Percentiles rank a stretch among this genome's conserved stretches.
Evolutionary conservation across 441 rosid species (phyloP).

Genomic region (Erodium texanum): DNA sequence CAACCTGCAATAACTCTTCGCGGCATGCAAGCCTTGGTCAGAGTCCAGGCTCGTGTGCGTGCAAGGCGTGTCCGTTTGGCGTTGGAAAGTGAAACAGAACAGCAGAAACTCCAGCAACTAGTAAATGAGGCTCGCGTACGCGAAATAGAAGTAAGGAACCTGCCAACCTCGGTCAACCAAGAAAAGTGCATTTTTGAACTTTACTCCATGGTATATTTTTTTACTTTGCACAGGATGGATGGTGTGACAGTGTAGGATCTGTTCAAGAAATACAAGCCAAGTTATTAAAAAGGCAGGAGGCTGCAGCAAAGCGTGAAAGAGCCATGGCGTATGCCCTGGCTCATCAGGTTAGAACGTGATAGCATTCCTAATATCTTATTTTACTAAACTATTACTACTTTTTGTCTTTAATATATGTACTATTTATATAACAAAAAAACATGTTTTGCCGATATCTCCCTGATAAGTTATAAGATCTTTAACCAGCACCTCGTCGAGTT

Average conservation of each 20-base stretch:
- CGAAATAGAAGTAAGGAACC: slow-evolving; percentile 64
- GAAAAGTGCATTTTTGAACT: not conserved
- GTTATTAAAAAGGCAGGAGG: slow-evolving; percentile 85
- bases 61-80: slow-evolving; percentile 95
- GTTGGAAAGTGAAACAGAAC: slow-evolving; percentile 70
- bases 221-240: slow-evolving; percentile 64
- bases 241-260: slow-evolving; percentile 96
- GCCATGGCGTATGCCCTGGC: slow-evolving; percentile 99
- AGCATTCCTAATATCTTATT: slow-evolving; percentile 10
- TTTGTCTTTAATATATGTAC: no score
- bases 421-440: no score
- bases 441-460: no score
- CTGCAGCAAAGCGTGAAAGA: slow-evolving; percentile 98
- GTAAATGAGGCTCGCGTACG: slow-evolving; percentile 72
- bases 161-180: not conserved
- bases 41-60: slow-evolving; percentile 97
- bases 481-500: no score
- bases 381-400: no score
- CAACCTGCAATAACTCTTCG: slow-evolving; percentile 99
- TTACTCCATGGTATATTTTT: slow-evolving; percentile 18
- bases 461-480: no score
- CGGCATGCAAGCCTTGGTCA: slow-evolving; percentile 98
- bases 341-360: slow-evolving; percentile 59
- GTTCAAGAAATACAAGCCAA: slow-evolving; percentile 93
- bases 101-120: slow-evolving; percentile 66